Base-by-base conservation (phyloP, 2,329 filamentous ascomycete species). In the Aspergillus fischeri region DNA sequence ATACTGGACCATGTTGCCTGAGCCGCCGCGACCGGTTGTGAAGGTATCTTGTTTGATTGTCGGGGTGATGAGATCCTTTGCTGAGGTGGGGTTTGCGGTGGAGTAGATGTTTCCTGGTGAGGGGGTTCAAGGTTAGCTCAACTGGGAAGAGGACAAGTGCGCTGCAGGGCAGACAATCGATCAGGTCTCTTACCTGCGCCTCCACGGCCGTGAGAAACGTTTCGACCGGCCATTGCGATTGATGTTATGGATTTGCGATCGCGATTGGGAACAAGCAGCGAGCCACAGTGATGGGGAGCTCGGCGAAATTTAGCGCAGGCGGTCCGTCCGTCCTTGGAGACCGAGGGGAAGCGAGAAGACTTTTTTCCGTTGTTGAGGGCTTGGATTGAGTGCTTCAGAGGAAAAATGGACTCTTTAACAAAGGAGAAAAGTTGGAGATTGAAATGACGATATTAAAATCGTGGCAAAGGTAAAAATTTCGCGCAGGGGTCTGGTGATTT, bases 1-100 rank as follows among this genome's bases (percentile, higher is more conserved):
- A 61, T 85, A 85, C 70, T 88, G 87, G 50, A 89, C 86, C 88
- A 96, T 96, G 79, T 96, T 96, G 59, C 92, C 92, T 4, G 84
- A 87, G 60, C 92, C 92, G 55, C 92, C 92, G 52, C 92, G 89
- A 56, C 92, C 92, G 3, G 92, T 97, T 21, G 92, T 96, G 70
- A 93, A 92, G 63, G 90, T 81, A n/a, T 89, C 78, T 49, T 84
- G 84, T 78, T 95, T 96, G 70, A 97, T 84, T 11, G 85, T 89
- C 1, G 92, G 92, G 1, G 92, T 96, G 67, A 87, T 79, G 61
- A 96, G 85, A 68, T 93, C 89, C 62, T 83, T 77, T 52, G 85
- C 78, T 29, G 79, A 75, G 48, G 85, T 67, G 48, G 70, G 63
- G 61, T 78, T 72, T 57, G 78, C 73, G 63, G 83, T 80, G 70